Base-by-base conservation (phyloP, 2,329 filamentous ascomycete genomes). In the Phialophora tarda region DNA sequence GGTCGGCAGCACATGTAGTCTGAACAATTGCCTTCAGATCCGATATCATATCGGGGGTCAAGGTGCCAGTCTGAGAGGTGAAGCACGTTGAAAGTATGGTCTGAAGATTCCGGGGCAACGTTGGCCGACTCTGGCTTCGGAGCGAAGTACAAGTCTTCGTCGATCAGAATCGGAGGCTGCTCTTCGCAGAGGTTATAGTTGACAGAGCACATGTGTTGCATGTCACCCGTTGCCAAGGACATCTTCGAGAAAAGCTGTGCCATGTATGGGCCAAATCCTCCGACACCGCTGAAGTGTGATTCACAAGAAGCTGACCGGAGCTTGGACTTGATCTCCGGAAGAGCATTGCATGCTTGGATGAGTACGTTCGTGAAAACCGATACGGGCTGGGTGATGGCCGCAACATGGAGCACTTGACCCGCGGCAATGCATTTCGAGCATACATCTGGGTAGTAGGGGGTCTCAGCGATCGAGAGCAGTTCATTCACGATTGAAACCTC, bases 51-150 rank as follows among this genome's bases (percentile, higher is more conserved):
- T 48, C 74, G 68, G 51, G 71, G 66, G 56, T 76, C 74, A 11
- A 76, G 58, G 69, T 76, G 74, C 71, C 69, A 75, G 64, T 76
- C 74, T 2, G 73, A 74, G 50, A 76, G 66, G 62, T 76, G 74
- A 21, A 76, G 70, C 7, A 75, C 73, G 41, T 75, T 69, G 65
- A 73, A 68, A 10, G 68, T 73, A 14, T 70, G 51, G 14, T 69
- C 72, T 2, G 72, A 73, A 7, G 72, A 68, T 17, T 63, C 53
- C 4, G 71, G 71, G n/a, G 69, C 67, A 12, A 67, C 38, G 12
- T 69, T 61, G 12, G 72, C 69, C 26, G 64, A 60, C 11, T 69
- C 59, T 21, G 72, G 71, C 48, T 73, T 73, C 7, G 70, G 69
- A 30, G 66, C 64, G 44, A 73, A 72, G 57, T 70, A 73, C 3